These are phyloP conservation scores for Mycena amicta DNA, from an alignment of 768 basidiomycete genomes.

Conservation along the genomic window DNA sequence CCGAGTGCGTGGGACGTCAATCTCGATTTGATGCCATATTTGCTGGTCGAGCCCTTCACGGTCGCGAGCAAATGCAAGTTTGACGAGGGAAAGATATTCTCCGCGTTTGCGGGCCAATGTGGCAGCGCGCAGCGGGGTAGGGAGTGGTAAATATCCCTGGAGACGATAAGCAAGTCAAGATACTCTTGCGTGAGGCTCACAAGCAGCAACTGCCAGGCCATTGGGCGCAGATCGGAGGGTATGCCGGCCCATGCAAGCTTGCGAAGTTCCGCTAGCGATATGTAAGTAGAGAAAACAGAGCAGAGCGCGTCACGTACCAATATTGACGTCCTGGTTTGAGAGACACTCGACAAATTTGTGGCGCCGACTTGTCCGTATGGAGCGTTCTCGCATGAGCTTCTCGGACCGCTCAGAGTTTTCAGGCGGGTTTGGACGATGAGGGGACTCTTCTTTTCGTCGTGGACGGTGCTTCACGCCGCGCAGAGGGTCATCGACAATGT, in stretches of 20 bases:
- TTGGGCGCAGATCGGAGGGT: slow-evolving; percentile 81
- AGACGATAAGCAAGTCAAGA: not conserved
- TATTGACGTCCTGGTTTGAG: slow-evolving; percentile 75
- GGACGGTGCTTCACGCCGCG: slow-evolving; percentile 51
- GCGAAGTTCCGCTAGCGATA: slow-evolving; percentile 68
- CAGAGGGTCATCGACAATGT: slow-evolving; percentile 74
- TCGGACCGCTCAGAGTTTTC: slow-evolving; percentile 49
- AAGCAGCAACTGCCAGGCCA: slow-evolving; percentile 93
- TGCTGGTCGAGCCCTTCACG: slow-evolving; percentile 88
- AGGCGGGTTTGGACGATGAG: slow-evolving; percentile 27
- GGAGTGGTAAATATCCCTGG: slow-evolving; percentile 91
- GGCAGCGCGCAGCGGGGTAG: slow-evolving; percentile 68
- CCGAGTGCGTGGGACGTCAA: slow-evolving; percentile 94
- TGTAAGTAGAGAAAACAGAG: slow-evolving; percentile 11
- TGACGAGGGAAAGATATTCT: slow-evolving; percentile 89
- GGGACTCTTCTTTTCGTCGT: slow-evolving; percentile 39
- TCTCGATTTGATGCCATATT: slow-evolving; percentile 99
- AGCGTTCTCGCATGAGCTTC: slow-evolving; percentile 71
- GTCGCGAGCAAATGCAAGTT: slow-evolving; percentile 86
- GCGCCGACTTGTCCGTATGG: slow-evolving; percentile 75
- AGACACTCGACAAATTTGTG: slow-evolving; percentile 85
- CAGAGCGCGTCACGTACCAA: slow-evolving; percentile 52
- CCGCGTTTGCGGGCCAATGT: slow-evolving; percentile 88
- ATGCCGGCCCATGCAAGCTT: slow-evolving; percentile 96
- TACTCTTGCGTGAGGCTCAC: slow-evolving; percentile 49